A percentile compares a stretch with the other conserved stretches of the same genome.
Conservation (phyloP, 768 basidiomycete species). For the Phylloporus arenicola region DNA sequence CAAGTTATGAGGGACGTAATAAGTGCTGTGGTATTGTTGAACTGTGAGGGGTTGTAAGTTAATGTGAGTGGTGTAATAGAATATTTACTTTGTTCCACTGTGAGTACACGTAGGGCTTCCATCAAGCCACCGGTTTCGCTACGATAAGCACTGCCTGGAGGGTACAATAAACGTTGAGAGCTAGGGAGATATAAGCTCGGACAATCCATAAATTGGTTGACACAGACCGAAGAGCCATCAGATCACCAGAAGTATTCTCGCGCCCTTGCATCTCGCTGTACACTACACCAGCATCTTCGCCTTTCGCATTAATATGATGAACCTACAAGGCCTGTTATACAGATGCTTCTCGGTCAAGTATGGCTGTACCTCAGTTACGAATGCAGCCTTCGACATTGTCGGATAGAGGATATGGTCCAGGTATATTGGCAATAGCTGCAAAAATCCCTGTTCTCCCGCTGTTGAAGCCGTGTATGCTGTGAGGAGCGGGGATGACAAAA, state of each 20-base stretch:
- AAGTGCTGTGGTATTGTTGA: slow-evolving; percentile 78
- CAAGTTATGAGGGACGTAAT: slow-evolving; percentile 93
- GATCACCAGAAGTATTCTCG: slow-evolving; percentile 86
- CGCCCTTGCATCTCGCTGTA: slow-evolving; percentile 97
- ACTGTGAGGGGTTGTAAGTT: slow-evolving; percentile 63
- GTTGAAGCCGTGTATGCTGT: slow-evolving; percentile 89
- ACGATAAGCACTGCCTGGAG: slow-evolving; percentile 78
- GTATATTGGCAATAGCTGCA: slow-evolving; percentile 83
- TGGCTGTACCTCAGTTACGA: slow-evolving; percentile 51
- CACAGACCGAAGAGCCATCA: slow-evolving; percentile 79
- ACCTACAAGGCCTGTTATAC: slow-evolving; percentile 47
- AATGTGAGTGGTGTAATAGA: slow-evolving; percentile 1
- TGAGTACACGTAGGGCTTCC: slow-evolving; percentile 81
- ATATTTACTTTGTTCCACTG: slow-evolving; percentile 77
- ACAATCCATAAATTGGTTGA: neutral
- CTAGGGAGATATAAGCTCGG: slow-evolving; percentile 34
- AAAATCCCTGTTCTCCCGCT: slow-evolving; percentile 88
- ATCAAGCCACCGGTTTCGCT: slow-evolving; percentile 97
- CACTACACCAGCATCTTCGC: slow-evolving; percentile 91
- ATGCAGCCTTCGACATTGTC: slow-evolving; percentile 85
- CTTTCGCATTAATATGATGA: slow-evolving; percentile 90
- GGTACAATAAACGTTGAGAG: slow-evolving; percentile 75
- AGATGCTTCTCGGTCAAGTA: neutral
- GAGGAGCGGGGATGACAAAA: neutral
- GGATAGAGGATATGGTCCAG: slow-evolving; percentile 97